These are phyloP conservation scores for Beauveria bassiana DNA, from an alignment of 2,329 filamentous ascomycete genomes.

Conservation along the genomic window DNA sequence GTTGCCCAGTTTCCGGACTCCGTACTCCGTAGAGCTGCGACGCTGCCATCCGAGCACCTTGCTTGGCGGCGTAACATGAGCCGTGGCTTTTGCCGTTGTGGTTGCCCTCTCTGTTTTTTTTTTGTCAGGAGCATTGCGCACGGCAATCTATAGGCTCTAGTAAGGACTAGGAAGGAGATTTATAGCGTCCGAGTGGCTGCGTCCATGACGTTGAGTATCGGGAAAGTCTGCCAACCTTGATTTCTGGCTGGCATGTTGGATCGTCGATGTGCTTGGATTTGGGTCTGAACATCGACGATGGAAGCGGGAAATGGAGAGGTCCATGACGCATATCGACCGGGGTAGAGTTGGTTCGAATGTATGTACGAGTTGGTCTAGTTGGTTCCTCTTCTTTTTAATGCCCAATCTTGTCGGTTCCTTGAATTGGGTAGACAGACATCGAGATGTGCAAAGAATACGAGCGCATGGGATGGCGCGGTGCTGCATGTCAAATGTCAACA, in stretches of 20 bases:
- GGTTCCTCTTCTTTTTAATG: too few relatives aligned
- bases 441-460: neutral
- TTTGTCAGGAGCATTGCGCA: neutral
- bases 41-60: slow-evolving; percentile 4
- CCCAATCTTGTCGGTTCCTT: too few relatives aligned
- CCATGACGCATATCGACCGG: slow-evolving; percentile 4
- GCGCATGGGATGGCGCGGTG: neutral
- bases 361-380: neutral
- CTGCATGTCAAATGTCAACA: neutral
- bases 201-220: neutral
- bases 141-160: neutral
- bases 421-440: neutral
- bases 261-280: neutral
- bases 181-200: neutral
- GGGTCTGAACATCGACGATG: slow-evolving; percentile 1
- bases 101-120: neutral
- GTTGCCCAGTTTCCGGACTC: neutral
- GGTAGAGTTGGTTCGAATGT: neutral
- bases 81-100: neutral
- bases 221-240: neutral
- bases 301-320: neutral
- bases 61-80: slow-evolving; percentile 1
- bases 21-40: neutral
- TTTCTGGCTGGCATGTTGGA: neutral
- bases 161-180: too few relatives aligned